Conservation (phyloP, 1,284 basidiomycete genomes). For the Trametes pubescens region DNA sequence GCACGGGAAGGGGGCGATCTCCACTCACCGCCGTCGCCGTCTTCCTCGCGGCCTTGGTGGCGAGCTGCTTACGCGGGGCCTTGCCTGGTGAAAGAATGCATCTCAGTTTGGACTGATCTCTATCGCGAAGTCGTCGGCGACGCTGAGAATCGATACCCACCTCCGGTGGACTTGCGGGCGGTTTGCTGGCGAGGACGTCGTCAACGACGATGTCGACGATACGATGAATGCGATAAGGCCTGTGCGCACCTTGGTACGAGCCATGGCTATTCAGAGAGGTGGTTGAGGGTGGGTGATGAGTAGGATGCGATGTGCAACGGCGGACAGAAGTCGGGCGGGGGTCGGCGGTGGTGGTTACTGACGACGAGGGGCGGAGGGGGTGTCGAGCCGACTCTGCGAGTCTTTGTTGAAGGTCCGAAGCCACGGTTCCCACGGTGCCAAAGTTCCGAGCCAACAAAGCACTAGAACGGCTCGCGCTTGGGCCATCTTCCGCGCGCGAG, state of each 20-base stretch:
- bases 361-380: slow-evolving; percentile 39
- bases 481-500: slow-evolving; percentile 36
- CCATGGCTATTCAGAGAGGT: slow-evolving; percentile 55
- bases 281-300: slow-evolving; percentile 39
- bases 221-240: slow-evolving; percentile 34
- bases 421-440: slow-evolving; percentile 42
- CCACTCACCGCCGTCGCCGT: slow-evolving; percentile 71
- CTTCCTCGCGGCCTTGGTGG: slow-evolving; percentile 91
- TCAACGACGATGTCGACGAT: slow-evolving; percentile 44
- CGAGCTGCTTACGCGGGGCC: slow-evolving; percentile 89
- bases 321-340: slow-evolving; percentile 38
- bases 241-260: slow-evolving; percentile 73
- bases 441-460: slow-evolving; percentile 38
- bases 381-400: slow-evolving; percentile 33
- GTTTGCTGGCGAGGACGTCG: slow-evolving; percentile 65
- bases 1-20: slow-evolving; percentile 26
- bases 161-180: slow-evolving; percentile 85
- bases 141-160: slow-evolving; percentile 48
- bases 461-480: slow-evolving; percentile 36
- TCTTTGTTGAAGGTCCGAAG: slow-evolving; percentile 43
- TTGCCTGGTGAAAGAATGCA: slow-evolving; percentile 60
- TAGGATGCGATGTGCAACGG: slow-evolving; percentile 31
- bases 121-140: slow-evolving; percentile 28
- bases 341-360: slow-evolving; percentile 51
- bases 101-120: slow-evolving; percentile 28